Evolutionary conservation across 208 protist species (phyloP).

Genomic region (Trypanosoma platydactyli): DNA sequence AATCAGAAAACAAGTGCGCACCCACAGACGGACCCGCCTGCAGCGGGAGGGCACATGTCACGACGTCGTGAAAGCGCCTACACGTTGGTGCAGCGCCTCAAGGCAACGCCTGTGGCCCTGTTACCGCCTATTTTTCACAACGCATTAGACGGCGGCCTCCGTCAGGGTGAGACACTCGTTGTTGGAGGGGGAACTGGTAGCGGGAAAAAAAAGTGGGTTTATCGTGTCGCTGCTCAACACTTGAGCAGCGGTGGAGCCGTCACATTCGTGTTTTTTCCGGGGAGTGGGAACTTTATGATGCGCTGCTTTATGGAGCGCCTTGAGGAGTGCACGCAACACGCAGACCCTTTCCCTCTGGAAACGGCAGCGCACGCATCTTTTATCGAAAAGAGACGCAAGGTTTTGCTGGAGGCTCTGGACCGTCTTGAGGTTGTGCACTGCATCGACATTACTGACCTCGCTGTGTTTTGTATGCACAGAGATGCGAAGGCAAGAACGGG

Average conservation of each 20-base stretch:
- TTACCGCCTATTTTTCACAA: constrained; percentile 37
- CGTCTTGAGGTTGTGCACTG: constrained; percentile 59
- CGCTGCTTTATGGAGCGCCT: constrained; percentile 37
- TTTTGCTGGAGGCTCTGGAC: constrained; percentile 34
- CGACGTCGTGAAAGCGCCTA: constrained; percentile 44
- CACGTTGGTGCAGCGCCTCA: constrained; percentile 46
- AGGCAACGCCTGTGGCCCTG: constrained; percentile 48
- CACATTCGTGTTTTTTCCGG: constrained; percentile 45
- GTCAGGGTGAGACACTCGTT: constrained; percentile 32
- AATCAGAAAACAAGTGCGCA: too few relatives aligned
- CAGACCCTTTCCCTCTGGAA: neutral
- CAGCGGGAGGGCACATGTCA: constrained; percentile 3
- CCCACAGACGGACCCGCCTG: too few relatives aligned
- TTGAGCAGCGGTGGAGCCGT: constrained; percentile 47
- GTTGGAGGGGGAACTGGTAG: constrained; percentile 20
- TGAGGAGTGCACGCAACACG: constrained; percentile 30
- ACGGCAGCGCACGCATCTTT: neutral
- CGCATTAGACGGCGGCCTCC: constrained; percentile 26
- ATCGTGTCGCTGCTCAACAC: constrained; percentile 48
- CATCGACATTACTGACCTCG: constrained; percentile 32
- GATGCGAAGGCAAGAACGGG: neutral
- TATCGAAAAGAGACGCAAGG: constrained; percentile 22
- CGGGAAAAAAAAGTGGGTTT: constrained; percentile 36
- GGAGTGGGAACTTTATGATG: constrained; percentile 37
- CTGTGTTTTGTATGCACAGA: constrained; percentile 24